Evolutionary conservation across 192 early-diverging fungal genomes (phyloP), one percentile per base, ranked within the genome.

Genomic region (Fimicolochytrium jonesii): DNA sequence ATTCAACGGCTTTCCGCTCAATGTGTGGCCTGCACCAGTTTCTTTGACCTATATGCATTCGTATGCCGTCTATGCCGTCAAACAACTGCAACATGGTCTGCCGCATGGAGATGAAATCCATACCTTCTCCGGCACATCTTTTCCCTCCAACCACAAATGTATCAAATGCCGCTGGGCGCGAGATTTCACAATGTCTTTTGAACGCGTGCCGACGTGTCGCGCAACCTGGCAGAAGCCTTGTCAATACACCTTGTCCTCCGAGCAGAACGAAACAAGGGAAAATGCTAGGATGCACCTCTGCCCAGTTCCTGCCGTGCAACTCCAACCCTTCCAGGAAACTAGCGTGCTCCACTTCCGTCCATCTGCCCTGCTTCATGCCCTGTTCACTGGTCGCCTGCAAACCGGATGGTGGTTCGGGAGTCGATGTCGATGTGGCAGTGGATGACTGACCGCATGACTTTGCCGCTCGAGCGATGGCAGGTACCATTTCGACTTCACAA

Each of bases 101-200:
- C n/a, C 2, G 25, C 25, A 20, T 50, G 0, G 26, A 50, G n/a
- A 13, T 36, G 28, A 56, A n/a, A n/a, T n/a, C 23, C 57, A 3
- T 15, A 62, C 60, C 73, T 90, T 94, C 50, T 70, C 77, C n/a
- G 93, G 93, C 42, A 95, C 70, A 33, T 89, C 89, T 41, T 89
- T 66, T 20, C 74, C 84, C 59, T 92, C 93, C 29, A 92, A 70
- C 69, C 81, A 95, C 65, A 95, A 71, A 67, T 92, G 91, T 71
- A 93, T 93, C 61, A 95, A 92, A 67, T 92, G 87, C 68, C 93
- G 93, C 76, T 93, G 92, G 34, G 91, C 91, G 64, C 93, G 93
- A 54, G 87, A 89, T 56, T 91, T 77, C 56, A 95, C 89, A 17
- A 90, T 90, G 66, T 91, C 88, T 44, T 86, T 43, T 57, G 92